phyloP scores from a whole-genome alignment of 2,329 filamentous ascomycete species.

The Pseudocercospora crystallina region DNA sequence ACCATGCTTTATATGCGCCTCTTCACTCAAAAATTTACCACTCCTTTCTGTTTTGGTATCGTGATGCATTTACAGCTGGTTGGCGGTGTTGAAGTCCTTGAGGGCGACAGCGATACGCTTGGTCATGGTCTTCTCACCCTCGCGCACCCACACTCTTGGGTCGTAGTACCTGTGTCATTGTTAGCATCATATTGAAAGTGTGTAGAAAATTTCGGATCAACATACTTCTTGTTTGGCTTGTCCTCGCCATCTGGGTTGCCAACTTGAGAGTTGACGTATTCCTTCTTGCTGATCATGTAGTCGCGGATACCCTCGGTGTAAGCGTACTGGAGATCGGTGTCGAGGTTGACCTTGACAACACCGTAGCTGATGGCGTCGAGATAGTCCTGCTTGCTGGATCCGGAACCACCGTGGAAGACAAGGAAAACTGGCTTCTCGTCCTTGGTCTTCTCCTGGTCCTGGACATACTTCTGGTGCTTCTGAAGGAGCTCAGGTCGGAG shows the following conservation, averaged over 20 bases:
- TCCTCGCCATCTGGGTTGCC: constrained; percentile 94
- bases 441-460: constrained; percentile 69
- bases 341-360: constrained; percentile 99
- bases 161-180: constrained; percentile 48
- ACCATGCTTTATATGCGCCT: background rate
- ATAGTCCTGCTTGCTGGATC: constrained; percentile 88
- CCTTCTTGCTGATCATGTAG: constrained; percentile 91
- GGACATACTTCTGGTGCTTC: constrained; percentile 94
- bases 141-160: constrained; percentile 91
- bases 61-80: constrained; percentile 61
- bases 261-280: constrained; percentile 82
- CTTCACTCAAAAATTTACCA: background rate
- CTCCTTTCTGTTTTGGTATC: background rate
- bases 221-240: constrained; percentile 96
- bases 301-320: constrained; percentile 92
- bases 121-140: constrained; percentile 97
- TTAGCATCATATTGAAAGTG: constrained; percentile 43
- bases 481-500: constrained; percentile 92
- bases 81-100: constrained; percentile 85
- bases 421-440: constrained; percentile 95
- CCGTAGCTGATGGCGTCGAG: constrained; percentile 83
- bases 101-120: constrained; percentile 77
- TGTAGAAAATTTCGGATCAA: background rate
- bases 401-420: constrained; percentile 98
- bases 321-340: constrained; percentile 95